These are phyloP conservation scores for Trichophaea hybrida DNA, from an alignment of 2,329 filamentous ascomycete genomes.

Conservation along the genomic window DNA sequence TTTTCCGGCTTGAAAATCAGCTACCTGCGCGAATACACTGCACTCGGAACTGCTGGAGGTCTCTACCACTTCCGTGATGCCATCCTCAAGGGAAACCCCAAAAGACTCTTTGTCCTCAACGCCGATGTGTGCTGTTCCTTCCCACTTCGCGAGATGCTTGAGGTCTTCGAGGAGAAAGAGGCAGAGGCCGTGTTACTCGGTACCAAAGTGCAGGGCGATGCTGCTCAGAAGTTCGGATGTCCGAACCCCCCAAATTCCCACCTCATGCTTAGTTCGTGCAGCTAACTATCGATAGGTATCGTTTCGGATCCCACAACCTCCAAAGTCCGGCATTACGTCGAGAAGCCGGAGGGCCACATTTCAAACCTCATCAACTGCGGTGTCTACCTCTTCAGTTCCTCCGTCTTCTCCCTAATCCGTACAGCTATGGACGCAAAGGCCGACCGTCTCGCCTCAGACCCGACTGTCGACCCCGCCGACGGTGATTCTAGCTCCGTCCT, in stretches of 20 bases:
- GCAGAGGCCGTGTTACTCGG: slow-evolving; percentile 94
- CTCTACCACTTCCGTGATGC: slow-evolving; percentile 99
- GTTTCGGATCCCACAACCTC: slow-evolving; percentile 88
- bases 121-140: slow-evolving; percentile 98
- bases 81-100: slow-evolving; percentile 87
- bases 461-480: slow-evolving; percentile 61
- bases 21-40: slow-evolving; percentile 95
- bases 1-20: slow-evolving; percentile 82
- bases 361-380: slow-evolving; percentile 98
- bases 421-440: slow-evolving; percentile 89
- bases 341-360: slow-evolving; percentile 96
- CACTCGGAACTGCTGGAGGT: slow-evolving; percentile 85
- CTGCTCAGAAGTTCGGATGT: slow-evolving; percentile 90
- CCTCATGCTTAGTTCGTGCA: not conserved
- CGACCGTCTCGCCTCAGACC: slow-evolving; percentile 86
- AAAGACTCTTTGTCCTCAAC: slow-evolving; percentile 93
- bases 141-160: slow-evolving; percentile 88
- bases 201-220: slow-evolving; percentile 77
- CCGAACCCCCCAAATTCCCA: not conserved
- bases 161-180: slow-evolving; percentile 84
- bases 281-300: slow-evolving; percentile 52
- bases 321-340: slow-evolving; percentile 94
- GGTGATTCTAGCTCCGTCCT: slow-evolving; percentile 70
- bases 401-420: slow-evolving; percentile 90
- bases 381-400: slow-evolving; percentile 91